A percentile compares a stretch with the other conserved stretches of the same genome.
Evolutionary conservation across 805 yeast genomes (phyloP).

Genomic region (Tanozyma kutaoensis): DNA sequence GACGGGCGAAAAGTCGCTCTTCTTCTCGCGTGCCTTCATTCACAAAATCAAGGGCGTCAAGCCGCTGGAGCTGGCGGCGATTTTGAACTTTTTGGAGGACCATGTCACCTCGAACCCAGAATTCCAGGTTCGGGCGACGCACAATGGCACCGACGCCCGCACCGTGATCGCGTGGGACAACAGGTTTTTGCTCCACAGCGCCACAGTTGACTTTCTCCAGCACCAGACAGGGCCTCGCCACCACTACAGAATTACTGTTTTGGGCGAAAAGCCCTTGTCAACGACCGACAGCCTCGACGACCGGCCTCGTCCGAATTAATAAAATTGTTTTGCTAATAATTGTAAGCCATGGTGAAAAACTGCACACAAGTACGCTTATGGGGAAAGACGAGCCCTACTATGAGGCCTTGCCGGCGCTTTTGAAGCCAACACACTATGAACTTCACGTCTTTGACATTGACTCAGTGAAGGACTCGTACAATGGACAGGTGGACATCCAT

Average conservation of each 20-base stretch:
- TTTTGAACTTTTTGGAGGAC: conserved; percentile 10
- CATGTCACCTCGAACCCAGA: conserved; percentile 12
- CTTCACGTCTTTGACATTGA: conserved; percentile 51
- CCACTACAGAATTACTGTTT: conserved; percentile 12
- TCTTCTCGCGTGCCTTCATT: conserved; percentile 9
- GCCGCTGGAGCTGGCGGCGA: conserved; percentile 9
- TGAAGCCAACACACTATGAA: conserved; percentile 65
- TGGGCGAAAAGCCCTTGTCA: conserved; percentile 16
- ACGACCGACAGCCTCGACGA: no score
- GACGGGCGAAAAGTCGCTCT: conserved; percentile 12
- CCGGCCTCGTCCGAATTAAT: no score
- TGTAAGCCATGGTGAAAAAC: no score
- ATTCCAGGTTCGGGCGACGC: conserved; percentile 12
- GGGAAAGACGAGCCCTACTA: conserved; percentile 12
- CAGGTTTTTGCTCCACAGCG: conserved; percentile 11
- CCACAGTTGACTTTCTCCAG: conserved; percentile 10
- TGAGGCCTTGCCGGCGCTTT: conserved; percentile 45
- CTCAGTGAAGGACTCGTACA: conserved; percentile 27
- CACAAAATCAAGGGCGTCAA: conserved; percentile 12
- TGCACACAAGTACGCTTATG: background rate
- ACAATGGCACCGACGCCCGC: conserved; percentile 10
- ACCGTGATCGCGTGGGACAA: conserved; percentile 15
- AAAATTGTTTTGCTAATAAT: no score
- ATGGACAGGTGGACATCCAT: conserved; percentile 34
- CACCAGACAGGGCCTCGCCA: conserved; percentile 11